A percentile compares a stretch with the other conserved stretches of the same genome.
phyloP scores from a whole-genome alignment of 2,329 filamentous ascomycete species.

The Exophiala sideris region DNA sequence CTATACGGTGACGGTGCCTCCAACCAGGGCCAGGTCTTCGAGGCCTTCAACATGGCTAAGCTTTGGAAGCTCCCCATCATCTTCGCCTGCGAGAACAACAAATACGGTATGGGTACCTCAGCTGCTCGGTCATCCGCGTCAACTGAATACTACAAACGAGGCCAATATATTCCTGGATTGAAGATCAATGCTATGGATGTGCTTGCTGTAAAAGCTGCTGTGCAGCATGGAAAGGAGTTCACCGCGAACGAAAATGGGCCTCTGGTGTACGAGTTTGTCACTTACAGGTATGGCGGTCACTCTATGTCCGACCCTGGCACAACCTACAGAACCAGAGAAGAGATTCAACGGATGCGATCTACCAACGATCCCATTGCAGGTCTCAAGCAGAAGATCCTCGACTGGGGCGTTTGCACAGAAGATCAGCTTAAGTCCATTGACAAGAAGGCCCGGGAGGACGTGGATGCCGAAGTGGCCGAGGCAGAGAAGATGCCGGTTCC shows the following conservation, averaged over 20 bases:
- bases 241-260: slow-evolving; percentile 80
- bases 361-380: slow-evolving; percentile 98
- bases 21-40: slow-evolving; percentile 99
- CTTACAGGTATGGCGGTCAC: slow-evolving; percentile 98
- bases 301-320: slow-evolving; percentile 99
- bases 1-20: slow-evolving; percentile 97
- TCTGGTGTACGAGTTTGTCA: slow-evolving; percentile 96
- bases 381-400: slow-evolving; percentile 94
- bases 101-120: slow-evolving; percentile 99
- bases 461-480: slow-evolving; percentile 84
- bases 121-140: slow-evolving; percentile 89
- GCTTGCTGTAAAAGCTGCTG: slow-evolving; percentile 93
- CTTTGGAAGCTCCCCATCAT: slow-evolving; percentile 94
- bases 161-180: slow-evolving; percentile 97
- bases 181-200: slow-evolving; percentile 99
- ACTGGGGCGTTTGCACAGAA: slow-evolving; percentile 88
- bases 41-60: slow-evolving; percentile 99
- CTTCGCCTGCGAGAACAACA: slow-evolving; percentile 99
- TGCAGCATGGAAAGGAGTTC: slow-evolving; percentile 90
- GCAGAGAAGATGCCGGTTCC: slow-evolving; percentile 86
- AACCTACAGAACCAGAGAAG: slow-evolving; percentile 98
- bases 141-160: slow-evolving; percentile 99
- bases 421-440: slow-evolving; percentile 95
- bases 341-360: slow-evolving; percentile 98
- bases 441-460: slow-evolving; percentile 81